phyloP scores from a whole-genome alignment of 2,329 filamentous ascomycete species.

The Dryadomyces quercivorus region DNA sequence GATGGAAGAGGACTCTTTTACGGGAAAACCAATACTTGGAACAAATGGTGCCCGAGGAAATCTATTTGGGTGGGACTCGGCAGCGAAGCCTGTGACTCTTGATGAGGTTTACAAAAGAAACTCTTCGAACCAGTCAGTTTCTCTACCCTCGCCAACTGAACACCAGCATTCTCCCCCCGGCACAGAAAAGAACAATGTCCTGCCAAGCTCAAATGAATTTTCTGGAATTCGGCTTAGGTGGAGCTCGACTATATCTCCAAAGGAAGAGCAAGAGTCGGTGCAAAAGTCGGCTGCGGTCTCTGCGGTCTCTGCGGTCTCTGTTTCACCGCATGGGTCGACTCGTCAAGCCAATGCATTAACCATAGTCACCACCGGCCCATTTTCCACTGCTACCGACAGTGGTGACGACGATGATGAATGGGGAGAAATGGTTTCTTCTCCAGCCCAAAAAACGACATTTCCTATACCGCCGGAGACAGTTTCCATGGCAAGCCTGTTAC shows the following conservation, averaged over 20 bases:
- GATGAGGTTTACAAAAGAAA: constrained; percentile 29
- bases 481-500: background rate
- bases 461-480: background rate
- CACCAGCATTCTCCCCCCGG: no score
- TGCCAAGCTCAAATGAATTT: no score
- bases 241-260: no score
- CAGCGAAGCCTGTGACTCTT: constrained; percentile 36
- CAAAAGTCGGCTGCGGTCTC: no score
- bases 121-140: constrained; percentile 3
- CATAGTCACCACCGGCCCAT: no score
- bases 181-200: no score
- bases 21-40: constrained; percentile 34
- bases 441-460: constrained; percentile 3
- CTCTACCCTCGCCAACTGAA: background rate
- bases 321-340: no score
- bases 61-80: constrained; percentile 51
- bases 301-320: no score
- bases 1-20: constrained; percentile 53
- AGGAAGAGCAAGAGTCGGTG: no score
- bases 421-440: constrained; percentile 47
- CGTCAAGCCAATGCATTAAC: background rate
- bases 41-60: constrained; percentile 28
- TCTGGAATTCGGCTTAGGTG: no score
- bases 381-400: background rate
- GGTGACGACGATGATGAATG: constrained; percentile 43